These are phyloP conservation scores for Flagelloscypha sp. DNA, from an alignment of 768 basidiomycete species.

Conservation along the genomic window DNA sequence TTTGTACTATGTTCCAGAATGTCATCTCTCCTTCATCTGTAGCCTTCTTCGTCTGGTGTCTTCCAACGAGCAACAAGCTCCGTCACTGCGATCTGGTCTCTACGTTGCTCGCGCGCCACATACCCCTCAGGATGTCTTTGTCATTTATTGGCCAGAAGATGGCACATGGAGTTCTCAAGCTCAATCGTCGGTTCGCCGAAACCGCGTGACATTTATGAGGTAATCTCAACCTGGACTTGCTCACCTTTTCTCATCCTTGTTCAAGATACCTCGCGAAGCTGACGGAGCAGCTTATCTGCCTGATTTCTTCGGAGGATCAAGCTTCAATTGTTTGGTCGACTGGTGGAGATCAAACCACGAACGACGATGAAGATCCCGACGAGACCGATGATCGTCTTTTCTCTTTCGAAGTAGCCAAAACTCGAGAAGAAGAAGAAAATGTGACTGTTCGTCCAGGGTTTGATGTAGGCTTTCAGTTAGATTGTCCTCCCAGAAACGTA, in stretches of 20 bases:
- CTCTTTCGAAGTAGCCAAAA: slow-evolving; percentile 46
- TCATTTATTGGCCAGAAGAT: slow-evolving; percentile 57
- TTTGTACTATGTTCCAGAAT: too few relatives aligned
- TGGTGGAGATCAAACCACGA: too few relatives aligned
- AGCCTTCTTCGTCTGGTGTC: slow-evolving; percentile 1
- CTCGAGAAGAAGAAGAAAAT: slow-evolving; percentile 45
- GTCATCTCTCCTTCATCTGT: slow-evolving; percentile 5
- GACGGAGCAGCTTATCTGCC: slow-evolving; percentile 43
- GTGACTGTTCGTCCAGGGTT: slow-evolving; percentile 37
- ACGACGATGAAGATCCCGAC: slow-evolving; percentile 25
- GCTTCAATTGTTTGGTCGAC: slow-evolving; percentile 39
- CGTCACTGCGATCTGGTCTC: slow-evolving; percentile 39
- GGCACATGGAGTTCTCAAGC: slow-evolving; percentile 50
- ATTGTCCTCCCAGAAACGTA: not conserved
- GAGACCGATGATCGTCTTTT: slow-evolving; percentile 41
- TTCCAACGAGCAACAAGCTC: slow-evolving; percentile 10
- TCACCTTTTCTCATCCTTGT: not conserved
- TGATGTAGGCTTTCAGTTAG: slow-evolving; percentile 22
- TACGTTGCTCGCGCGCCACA: slow-evolving; percentile 29
- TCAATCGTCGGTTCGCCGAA: slow-evolving; percentile 33
- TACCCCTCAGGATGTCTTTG: slow-evolving; percentile 26
- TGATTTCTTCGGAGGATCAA: slow-evolving; percentile 43
- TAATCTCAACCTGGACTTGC: slow-evolving; percentile 11
- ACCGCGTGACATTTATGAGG: slow-evolving; percentile 59
- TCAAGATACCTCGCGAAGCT: slow-evolving; percentile 52